Evolutionary conservation across 345 rosid genomes (phyloP).

Genomic region (Eucalyptus pauciflora): DNA sequence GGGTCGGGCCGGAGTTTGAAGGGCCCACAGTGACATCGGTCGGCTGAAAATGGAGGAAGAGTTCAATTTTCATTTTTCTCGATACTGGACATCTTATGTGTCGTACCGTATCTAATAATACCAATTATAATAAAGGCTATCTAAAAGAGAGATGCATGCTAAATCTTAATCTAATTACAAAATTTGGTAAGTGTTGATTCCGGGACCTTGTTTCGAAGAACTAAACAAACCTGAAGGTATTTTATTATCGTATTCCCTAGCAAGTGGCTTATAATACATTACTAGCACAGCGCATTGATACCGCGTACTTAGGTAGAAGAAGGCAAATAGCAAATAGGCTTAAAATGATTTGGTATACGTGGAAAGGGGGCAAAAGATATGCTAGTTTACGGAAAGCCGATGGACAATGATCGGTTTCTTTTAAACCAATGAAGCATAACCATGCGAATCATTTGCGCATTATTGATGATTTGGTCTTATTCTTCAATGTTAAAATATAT

Average conservation of each 20-base stretch:
- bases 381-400: background rate
- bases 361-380: background rate
- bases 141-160: background rate
- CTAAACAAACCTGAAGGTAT: background rate
- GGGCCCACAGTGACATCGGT: background rate
- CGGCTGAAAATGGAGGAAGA: background rate
- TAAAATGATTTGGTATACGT: background rate
- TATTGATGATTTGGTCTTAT: too few relatives aligned
- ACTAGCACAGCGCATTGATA: rapidly evolving
- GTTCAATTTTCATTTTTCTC: background rate
- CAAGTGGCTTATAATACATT: background rate
- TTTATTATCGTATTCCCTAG: background rate
- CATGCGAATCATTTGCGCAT: too few relatives aligned
- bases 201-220: background rate
- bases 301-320: background rate
- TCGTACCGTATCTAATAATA: background rate
- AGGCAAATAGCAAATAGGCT: background rate
- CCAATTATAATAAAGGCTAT: background rate
- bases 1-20: background rate
- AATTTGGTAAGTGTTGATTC: background rate
- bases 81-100: background rate
- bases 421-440: background rate
- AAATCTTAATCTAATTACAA: background rate
- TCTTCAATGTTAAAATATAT: too few relatives aligned
- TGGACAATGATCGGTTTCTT: background rate